Percentiles rank a stretch among this genome's conserved stretches.
These are phyloP conservation scores for Pichia membranifaciens DNA, from an alignment of 805 yeast genomes.

Conservation along the genomic window DNA sequence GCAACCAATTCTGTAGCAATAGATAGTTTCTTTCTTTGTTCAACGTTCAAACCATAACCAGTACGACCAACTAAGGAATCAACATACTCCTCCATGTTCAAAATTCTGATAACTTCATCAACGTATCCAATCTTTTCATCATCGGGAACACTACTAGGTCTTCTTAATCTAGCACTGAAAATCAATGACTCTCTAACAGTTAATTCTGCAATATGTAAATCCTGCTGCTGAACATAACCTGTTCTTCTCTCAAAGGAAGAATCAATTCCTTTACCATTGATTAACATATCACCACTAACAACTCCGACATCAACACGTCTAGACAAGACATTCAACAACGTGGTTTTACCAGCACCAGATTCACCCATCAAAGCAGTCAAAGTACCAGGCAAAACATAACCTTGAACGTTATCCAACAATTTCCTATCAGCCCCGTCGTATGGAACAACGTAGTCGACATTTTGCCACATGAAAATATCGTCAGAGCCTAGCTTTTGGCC, in stretches of 20 bases:
- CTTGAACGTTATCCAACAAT: slow-evolving; percentile 40
- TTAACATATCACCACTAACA: slow-evolving; percentile 51
- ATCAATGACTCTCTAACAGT: slow-evolving; percentile 47
- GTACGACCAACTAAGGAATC: slow-evolving; percentile 45
- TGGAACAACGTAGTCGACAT: slow-evolving; percentile 53
- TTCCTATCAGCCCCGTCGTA: slow-evolving; percentile 36
- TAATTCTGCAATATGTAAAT: slow-evolving; percentile 43
- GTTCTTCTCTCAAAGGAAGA: slow-evolving; percentile 47
- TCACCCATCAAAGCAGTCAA: slow-evolving; percentile 61
- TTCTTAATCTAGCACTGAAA: slow-evolving; percentile 46
- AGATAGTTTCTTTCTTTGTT: slow-evolving; percentile 48
- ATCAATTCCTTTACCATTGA: slow-evolving; percentile 45
- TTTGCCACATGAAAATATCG: slow-evolving; percentile 58
- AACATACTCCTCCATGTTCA: slow-evolving; percentile 40
- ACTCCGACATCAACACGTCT: slow-evolving; percentile 48
- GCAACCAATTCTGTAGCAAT: slow-evolving; percentile 55
- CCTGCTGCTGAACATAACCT: slow-evolving; percentile 55
- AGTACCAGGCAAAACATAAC: slow-evolving; percentile 47
- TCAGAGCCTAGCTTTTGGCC: slow-evolving; percentile 30
- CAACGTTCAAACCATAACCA: slow-evolving; percentile 49
- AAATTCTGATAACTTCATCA: slow-evolving; percentile 35
- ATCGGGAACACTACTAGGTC: slow-evolving; percentile 35
- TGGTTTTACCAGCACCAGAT: slow-evolving; percentile 62
- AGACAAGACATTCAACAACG: slow-evolving; percentile 47
- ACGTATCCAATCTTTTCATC: slow-evolving; percentile 39